A percentile compares a stretch with the other conserved stretches of the same genome.
Evolutionary conservation across 495 filamentous ascomycete species (phyloP).

Genomic region (Xylaria curta): DNA sequence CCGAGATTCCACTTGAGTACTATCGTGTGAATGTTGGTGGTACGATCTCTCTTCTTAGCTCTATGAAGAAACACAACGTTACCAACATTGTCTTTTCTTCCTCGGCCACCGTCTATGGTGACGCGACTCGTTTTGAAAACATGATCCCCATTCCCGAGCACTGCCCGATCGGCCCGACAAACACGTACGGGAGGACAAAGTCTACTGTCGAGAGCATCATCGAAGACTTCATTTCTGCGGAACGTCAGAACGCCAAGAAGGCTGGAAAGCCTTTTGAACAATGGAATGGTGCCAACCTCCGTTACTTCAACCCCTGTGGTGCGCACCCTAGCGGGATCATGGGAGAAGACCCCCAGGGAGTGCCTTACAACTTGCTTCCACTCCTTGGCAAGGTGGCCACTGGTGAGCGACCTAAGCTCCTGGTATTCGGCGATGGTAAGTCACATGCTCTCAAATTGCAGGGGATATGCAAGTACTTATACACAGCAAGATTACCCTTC

Average conservation of each 20-base stretch:
- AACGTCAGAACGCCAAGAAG: constrained; percentile 84
- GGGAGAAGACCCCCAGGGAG: constrained; percentile 96
- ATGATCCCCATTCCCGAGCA: constrained; percentile 99
- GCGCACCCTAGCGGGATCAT: constrained; percentile 95
- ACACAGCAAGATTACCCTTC: constrained; percentile 78
- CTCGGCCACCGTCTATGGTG: constrained; percentile 87
- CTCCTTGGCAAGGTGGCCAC: constrained; percentile 94
- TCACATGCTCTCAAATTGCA: constrained; percentile 1
- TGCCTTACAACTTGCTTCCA: constrained; percentile 94
- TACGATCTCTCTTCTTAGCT: constrained; percentile 83
- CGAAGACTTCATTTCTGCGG: constrained; percentile 85
- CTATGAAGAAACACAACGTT: constrained; percentile 88
- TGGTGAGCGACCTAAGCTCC: constrained; percentile 90
- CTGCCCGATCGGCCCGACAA: constrained; percentile 94
- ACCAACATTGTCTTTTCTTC: constrained; percentile 97
- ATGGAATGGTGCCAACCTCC: constrained; percentile 92
- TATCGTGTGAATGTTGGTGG: constrained; percentile 96
- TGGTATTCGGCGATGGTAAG: constrained; percentile 93
- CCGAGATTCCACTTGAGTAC: constrained; percentile 95
- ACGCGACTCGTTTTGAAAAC: constrained; percentile 92
- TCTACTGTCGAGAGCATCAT: constrained; percentile 88
- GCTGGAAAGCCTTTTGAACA: constrained; percentile 75
- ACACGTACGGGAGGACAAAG: constrained; percentile 97
- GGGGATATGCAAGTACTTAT: neutral
- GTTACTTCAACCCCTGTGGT: constrained; percentile 98